phyloP scores from a whole-genome alignment of 2,329 filamentous ascomycete genomes.

The Blumeriella jaapii region DNA sequence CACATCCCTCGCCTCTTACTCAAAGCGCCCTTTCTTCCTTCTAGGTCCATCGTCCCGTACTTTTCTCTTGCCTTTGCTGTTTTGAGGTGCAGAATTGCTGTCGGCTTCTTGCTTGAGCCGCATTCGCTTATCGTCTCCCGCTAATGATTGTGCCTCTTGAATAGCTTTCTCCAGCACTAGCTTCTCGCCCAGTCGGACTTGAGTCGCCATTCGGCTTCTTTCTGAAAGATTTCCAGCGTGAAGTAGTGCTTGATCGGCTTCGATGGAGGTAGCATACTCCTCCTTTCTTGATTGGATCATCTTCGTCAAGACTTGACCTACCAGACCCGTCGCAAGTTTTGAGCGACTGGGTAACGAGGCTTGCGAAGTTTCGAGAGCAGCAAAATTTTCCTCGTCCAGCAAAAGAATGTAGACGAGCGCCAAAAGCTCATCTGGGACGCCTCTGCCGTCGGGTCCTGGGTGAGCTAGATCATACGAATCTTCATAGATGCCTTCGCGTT shows the following conservation, averaged over 20 bases:
- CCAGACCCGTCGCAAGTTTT: constrained; percentile 32
- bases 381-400: constrained; percentile 30
- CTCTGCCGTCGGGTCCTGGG: constrained; percentile 17
- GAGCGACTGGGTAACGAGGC: constrained; percentile 27
- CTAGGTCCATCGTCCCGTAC: constrained; percentile 9
- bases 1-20: constrained; percentile 1
- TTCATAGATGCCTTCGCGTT: constrained; percentile 46
- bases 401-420: constrained; percentile 34
- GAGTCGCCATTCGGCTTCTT: constrained; percentile 40
- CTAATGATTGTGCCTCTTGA: constrained; percentile 26
- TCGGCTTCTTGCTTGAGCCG: constrained; percentile 12
- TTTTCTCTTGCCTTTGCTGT: constrained; percentile 15
- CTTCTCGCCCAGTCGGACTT: constrained; percentile 55
- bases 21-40: constrained; percentile 17
- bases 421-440: constrained; percentile 27
- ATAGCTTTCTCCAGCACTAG: constrained; percentile 40
- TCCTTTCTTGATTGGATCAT: constrained; percentile 30
- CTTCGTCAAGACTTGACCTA: constrained; percentile 29
- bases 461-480: constrained; percentile 46
- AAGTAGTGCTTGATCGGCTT: constrained; percentile 36
- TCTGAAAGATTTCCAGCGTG: constrained; percentile 23
- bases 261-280: constrained; percentile 43
- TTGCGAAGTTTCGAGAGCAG: constrained; percentile 27
- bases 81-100: neutral
- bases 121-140: constrained; percentile 26